Evolutionary conservation across 805 yeast genomes (phyloP), one percentile per base, ranked within the genome.

Genomic region (Brettanomyces naardenensis): DNA sequence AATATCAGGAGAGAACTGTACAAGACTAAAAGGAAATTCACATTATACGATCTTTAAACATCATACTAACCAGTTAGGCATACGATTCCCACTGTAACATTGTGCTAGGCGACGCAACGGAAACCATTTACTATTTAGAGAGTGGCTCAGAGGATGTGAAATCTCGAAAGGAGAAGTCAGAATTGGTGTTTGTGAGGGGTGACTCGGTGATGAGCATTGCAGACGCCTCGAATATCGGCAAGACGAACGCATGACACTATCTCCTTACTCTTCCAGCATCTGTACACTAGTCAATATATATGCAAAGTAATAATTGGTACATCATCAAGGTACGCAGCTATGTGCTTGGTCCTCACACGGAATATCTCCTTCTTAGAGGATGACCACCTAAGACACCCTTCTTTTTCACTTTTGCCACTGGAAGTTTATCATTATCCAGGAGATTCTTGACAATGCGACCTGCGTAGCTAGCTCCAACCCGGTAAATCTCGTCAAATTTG

Each of bases 61-160:
- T 26, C 14, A 31, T 6, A 41, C 48, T 44, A 48, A 44, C 45
- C 23, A 10, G n/a, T 32, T 26, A 70, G 75, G 87, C 95, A 1
- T 90, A 85, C 62, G 98, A 90, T 62, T 83, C 95, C 34, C 98
- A 90, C 62, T 92, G 97, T 63, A 92, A 94, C 58, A 76, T 92
- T 70, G 96, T 92, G 28, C 71, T 92, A 45, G 87, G 97, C 48
- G 95, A 92, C 51, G 96, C 95, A 6, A 73, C 71, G 38, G 99
- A 92, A 56, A 84, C 83, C 2, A 77, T 89, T 28, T 85, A 74
- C 56, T 66, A 68, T 28, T 52, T 78, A 13, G 71, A 67, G 23
- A 78, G 69, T 4, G 73, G 68, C 3, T 73, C 63, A 3, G 54
- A 59, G 22, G 70, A 68, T 33, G 46, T 66, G 38, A 56, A 64